Evolutionary conservation across 2,329 filamentous ascomycete species (phyloP).

Genomic region (Colletotrichum lupini): DNA sequence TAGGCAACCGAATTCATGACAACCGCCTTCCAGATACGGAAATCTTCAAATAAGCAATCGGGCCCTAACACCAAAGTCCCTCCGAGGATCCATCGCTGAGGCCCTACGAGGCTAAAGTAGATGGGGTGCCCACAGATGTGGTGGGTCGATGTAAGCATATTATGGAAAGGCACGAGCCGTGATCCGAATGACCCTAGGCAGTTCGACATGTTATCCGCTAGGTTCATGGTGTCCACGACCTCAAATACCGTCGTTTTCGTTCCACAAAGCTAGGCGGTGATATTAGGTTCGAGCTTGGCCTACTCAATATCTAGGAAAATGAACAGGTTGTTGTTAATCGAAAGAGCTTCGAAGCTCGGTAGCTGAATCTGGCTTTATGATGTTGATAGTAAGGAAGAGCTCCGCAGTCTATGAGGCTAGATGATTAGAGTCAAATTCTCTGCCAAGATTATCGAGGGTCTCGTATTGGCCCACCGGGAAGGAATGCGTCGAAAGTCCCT

Average conservation of each 20-base stretch:
- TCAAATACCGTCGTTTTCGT: neutral
- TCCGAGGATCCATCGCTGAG: neutral
- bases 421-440: neutral
- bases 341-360: too few species aligned
- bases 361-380: too few species aligned
- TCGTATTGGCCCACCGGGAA: neutral
- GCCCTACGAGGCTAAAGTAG: neutral
- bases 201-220: neutral
- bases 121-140: neutral
- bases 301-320: too few species aligned
- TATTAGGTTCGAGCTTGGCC: neutral
- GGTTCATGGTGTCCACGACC: too few species aligned
- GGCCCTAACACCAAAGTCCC: neutral
- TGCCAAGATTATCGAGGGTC: neutral
- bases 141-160: neutral
- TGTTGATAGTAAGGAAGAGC: too few species aligned
- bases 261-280: neutral
- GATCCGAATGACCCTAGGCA: neutral
- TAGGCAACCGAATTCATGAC: neutral
- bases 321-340: too few species aligned
- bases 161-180: neutral
- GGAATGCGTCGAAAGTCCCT: neutral
- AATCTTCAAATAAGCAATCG: neutral
- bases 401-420: too few species aligned
- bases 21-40: neutral